Base-by-base conservation (phyloP, 163 green algal species). In the Scenedesmus sp. region DNA sequence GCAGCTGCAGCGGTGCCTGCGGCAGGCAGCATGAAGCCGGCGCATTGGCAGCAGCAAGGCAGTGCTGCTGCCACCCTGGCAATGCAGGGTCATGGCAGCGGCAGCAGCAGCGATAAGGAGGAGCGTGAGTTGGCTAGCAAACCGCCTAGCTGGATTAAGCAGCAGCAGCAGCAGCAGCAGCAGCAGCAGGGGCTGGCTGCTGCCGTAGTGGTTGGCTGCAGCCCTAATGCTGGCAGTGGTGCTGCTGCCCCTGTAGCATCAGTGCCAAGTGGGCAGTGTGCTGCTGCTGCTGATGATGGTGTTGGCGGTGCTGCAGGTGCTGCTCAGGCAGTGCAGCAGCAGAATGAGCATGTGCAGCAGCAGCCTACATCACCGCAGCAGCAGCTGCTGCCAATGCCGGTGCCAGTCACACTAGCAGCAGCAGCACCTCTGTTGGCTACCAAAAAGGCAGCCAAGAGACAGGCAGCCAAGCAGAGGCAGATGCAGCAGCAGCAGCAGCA, bases 81-180 rank as follows among this genome's bases (percentile, higher is more conserved):
- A 16, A 90, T 90, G 85, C 85, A 90, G 24, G 85, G 70, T 0
- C n/a, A 51, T 53, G 72, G n/a, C 46, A 76, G 56, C 56, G n/a
- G n/a, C n/a, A n/a, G 49, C 49, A 85, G 49, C 85, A 90, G 85
- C 72, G 61, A 35, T 46, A 72, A 90, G n/a, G 85, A 90, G 40
- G 85, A 85, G 0, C 56, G 18, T 70, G 85, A 37, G 0, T 35
- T 33, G 46, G 0, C 2, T 84, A 16, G 22, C 40, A n/a, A 82
- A 2, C 73, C 33, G 5, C 3, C 35, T 16, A 51, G 72, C 72
- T 46, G 72, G 78, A 20, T 24, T 15, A 24, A 1, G 30, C 40
- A 56, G 78, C 78, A 24, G 22, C 40, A 83, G 13, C 37, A 83
- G 76, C 76, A 83, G 70, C 30, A 81, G 76, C 16, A 84, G 78